Percentiles rank a stretch among this genome's conserved stretches.
Evolutionary conservation across 2,329 filamentous ascomycete species (phyloP).

Genomic region (Ilyonectria mors-panacis): DNA sequence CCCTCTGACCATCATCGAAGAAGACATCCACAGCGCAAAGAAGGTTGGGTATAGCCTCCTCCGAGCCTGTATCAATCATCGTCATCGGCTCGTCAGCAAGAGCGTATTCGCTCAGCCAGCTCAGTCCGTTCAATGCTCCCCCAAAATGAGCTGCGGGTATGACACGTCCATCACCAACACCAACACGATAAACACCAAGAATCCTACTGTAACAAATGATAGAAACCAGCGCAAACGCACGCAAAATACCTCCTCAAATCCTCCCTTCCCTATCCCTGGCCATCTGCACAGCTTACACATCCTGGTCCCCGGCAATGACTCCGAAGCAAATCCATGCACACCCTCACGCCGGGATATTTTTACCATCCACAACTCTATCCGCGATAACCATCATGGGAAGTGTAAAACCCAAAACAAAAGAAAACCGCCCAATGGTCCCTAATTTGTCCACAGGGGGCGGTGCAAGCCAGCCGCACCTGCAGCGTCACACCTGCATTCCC

Average conservation of each 20-base stretch:
- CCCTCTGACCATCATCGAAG: background rate
- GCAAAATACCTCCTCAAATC: background rate
- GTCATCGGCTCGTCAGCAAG: too few species aligned
- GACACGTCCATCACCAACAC: background rate
- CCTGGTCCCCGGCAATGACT: background rate
- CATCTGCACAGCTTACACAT: background rate
- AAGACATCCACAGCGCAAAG: background rate
- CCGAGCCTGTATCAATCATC: background rate
- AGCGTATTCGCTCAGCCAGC: too few species aligned
- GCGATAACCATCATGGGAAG: constrained; percentile 11
- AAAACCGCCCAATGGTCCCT: background rate
- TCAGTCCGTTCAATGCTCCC: background rate
- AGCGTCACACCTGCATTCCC: background rate
- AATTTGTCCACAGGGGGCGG: background rate
- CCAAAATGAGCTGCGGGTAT: background rate
- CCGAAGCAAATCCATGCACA: background rate
- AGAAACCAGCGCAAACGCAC: constrained; percentile 2
- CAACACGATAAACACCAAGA: background rate
- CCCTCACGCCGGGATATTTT: background rate
- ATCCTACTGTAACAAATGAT: background rate
- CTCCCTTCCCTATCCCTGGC: background rate
- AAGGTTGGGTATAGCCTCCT: background rate
- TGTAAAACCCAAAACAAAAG: background rate
- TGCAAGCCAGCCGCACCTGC: background rate
- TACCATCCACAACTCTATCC: constrained; percentile 16